phyloP scores from a whole-genome alignment of 306 rosid genomes.

The Crotalaria pallida region DNA sequence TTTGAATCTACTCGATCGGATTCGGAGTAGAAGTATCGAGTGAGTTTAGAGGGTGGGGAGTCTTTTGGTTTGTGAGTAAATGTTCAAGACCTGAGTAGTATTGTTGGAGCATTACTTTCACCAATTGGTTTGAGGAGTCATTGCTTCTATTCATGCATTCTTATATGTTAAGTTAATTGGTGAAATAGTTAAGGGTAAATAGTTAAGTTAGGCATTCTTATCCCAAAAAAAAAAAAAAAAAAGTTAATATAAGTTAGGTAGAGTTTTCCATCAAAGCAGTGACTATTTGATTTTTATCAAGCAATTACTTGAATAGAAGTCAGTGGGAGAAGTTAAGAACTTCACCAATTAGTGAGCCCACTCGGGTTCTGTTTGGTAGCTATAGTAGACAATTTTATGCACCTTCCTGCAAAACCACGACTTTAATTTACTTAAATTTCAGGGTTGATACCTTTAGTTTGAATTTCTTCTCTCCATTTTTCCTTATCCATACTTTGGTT shows the following conservation, averaged over 20 bases:
- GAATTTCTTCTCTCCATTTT: background rate
- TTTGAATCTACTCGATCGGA: no score
- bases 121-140: no score
- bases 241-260: constrained; percentile 26
- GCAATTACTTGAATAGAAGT: constrained; percentile 16
- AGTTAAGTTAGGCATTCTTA: no score
- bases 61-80: no score
- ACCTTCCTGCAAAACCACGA: constrained; percentile 1
- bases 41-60: no score
- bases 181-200: no score
- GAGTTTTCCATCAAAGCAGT: constrained; percentile 23
- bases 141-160: background rate
- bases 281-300: background rate
- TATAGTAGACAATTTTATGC: constrained; percentile 4
- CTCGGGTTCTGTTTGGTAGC: constrained; percentile 18
- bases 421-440: background rate
- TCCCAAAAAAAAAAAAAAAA: no score
- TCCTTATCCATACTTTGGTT: constrained; percentile 10
- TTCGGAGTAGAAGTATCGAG: no score
- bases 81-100: no score
- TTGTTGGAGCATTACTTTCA: no score
- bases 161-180: no score
- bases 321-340: constrained; percentile 33
- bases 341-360: constrained; percentile 17
- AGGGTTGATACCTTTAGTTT: background rate